phyloP scores from a whole-genome alignment of 805 yeast genomes.

The Teunomyces kruisii region DNA sequence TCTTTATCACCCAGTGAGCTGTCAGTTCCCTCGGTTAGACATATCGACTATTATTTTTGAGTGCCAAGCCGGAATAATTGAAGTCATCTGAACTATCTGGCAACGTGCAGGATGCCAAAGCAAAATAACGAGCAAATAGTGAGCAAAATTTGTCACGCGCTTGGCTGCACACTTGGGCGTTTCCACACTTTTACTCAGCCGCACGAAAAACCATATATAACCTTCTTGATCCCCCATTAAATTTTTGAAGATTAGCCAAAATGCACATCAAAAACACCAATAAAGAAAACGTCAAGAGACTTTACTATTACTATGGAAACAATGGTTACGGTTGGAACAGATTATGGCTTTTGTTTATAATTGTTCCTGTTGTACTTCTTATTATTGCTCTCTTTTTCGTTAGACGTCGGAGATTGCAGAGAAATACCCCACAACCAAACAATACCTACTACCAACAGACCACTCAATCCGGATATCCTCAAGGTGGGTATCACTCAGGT shows the following conservation, averaged over 20 bases:
- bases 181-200: background rate
- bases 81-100: no score
- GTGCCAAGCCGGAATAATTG: no score
- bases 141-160: background rate
- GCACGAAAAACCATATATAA: background rate
- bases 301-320: constrained; percentile 7
- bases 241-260: background rate
- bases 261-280: background rate
- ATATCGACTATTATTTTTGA: no score
- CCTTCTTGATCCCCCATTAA: background rate
- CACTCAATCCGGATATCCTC: constrained; percentile 13
- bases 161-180: background rate
- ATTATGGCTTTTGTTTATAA: constrained; percentile 14
- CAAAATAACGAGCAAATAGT: no score
- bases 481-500: constrained; percentile 2
- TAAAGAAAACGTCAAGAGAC: constrained; percentile 10
- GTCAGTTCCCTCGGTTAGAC: no score
- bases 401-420: constrained; percentile 8
- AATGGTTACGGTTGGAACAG: constrained; percentile 10
- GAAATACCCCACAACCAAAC: constrained; percentile 3
- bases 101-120: no score
- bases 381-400: constrained; percentile 7
- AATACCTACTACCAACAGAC: constrained; percentile 15
- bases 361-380: constrained; percentile 9
- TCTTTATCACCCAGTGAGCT: no score